phyloP scores from a whole-genome alignment of 768 basidiomycete genomes.

The Lactifluus hygrophoroides region DNA sequence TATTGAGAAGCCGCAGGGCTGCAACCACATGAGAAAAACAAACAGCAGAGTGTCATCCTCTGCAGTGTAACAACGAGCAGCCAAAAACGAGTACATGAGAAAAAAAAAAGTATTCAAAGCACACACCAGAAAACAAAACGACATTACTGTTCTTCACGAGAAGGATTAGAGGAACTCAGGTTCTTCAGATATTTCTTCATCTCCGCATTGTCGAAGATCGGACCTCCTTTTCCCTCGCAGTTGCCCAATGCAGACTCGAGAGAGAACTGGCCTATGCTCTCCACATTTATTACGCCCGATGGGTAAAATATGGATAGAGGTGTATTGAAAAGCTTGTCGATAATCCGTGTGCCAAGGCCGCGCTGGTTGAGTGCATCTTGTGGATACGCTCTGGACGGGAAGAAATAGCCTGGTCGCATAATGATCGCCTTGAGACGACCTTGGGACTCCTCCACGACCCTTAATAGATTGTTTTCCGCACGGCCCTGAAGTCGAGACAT shows the following conservation, averaged over 20 bases:
- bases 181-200: conserved; percentile 10
- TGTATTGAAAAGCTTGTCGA: conserved; percentile 3
- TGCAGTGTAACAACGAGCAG: too few relatives aligned
- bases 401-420: conserved; percentile 20
- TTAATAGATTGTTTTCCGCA: conserved; percentile 18
- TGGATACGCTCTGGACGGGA: conserved; percentile 15
- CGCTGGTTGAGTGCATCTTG: conserved; percentile 15
- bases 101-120: background rate
- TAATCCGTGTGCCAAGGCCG: background rate
- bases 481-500: conserved; percentile 1
- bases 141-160: background rate
- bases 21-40: background rate
- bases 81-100: background rate
- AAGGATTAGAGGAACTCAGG: background rate
- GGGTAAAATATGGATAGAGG: conserved; percentile 8
- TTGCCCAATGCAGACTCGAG: conserved; percentile 12
- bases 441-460: background rate
- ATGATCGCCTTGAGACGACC: conserved; percentile 8
- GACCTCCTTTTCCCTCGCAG: conserved; percentile 6
- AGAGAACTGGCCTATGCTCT: conserved; percentile 12
- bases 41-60: too few relatives aligned
- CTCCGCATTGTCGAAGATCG: conserved; percentile 15
- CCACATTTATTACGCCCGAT: background rate
- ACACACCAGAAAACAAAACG: background rate
- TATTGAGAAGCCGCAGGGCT: background rate